Conservation (phyloP, 2,329 filamentous ascomycete species). For the Hymenoscyphus fraxineus region DNA sequence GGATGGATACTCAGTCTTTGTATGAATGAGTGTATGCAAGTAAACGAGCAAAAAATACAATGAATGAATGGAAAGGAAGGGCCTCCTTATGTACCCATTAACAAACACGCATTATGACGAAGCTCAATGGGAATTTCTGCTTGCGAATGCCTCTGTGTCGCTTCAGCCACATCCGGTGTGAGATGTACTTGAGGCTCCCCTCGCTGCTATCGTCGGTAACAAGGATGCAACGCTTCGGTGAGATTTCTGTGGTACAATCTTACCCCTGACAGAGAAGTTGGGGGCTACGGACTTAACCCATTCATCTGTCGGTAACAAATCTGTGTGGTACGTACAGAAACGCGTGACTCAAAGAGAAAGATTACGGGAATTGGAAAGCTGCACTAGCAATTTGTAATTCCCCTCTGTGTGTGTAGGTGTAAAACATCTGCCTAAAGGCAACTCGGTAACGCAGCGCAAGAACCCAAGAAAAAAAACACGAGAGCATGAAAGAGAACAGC, state of each 20-base stretch:
- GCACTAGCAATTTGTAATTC: background rate
- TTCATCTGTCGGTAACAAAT: background rate
- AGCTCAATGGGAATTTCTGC: background rate
- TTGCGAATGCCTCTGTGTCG: background rate
- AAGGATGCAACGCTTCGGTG: background rate
- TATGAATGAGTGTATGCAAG: conserved; percentile 6
- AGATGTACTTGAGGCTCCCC: background rate
- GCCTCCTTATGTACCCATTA: background rate
- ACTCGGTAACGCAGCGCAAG: background rate
- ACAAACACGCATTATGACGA: background rate
- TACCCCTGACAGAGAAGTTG: background rate
- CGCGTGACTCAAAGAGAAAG: background rate
- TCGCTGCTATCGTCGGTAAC: background rate
- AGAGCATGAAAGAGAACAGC: background rate
- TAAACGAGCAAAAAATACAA: background rate
- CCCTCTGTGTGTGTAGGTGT: background rate
- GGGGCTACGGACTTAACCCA: background rate
- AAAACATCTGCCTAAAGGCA: background rate
- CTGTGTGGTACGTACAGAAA: background rate
- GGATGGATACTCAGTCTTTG: background rate
- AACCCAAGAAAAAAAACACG: background rate
- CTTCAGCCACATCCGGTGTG: background rate
- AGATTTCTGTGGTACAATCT: background rate
- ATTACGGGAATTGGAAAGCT: background rate
- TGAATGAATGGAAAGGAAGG: background rate